Conservation (phyloP, 2,329 filamentous ascomycete species). For the Calonectria henricotiae region DNA sequence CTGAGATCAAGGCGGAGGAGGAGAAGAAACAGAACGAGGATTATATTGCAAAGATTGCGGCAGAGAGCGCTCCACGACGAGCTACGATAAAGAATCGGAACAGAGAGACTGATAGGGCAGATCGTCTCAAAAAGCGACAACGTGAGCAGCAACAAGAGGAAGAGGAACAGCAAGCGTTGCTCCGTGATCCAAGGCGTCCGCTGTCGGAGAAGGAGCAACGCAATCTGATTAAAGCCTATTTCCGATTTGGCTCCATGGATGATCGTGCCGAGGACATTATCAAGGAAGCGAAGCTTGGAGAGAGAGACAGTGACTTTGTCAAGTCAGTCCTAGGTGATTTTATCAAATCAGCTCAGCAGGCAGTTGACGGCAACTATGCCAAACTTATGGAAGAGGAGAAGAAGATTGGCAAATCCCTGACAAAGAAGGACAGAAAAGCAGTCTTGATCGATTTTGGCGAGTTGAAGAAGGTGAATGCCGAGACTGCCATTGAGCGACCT, state of each 20-base stretch:
- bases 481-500: constrained; percentile 93
- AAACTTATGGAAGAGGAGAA: constrained; percentile 87
- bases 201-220: constrained; percentile 94
- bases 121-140: constrained; percentile 78
- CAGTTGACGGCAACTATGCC: constrained; percentile 78
- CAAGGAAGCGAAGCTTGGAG: constrained; percentile 86
- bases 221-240: constrained; percentile 90
- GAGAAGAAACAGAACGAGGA: constrained; percentile 87
- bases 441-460: constrained; percentile 95
- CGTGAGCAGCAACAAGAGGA: constrained; percentile 78
- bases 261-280: constrained; percentile 91
- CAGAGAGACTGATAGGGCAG: constrained; percentile 75
- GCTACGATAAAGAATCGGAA: constrained; percentile 74
- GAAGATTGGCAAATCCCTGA: constrained; percentile 84
- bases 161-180: constrained; percentile 80
- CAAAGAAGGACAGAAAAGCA: constrained; percentile 98
- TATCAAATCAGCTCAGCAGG: constrained; percentile 71
- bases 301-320: constrained; percentile 87
- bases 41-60: constrained; percentile 86
- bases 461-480: constrained; percentile 95
- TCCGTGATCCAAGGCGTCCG: constrained; percentile 89
- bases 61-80: constrained; percentile 87
- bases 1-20: constrained; percentile 90
- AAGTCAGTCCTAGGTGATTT: constrained; percentile 84
- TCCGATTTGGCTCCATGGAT: constrained; percentile 91